Conservation (phyloP, 2,329 filamentous ascomycete genomes). For the Paraphoma chrysanthemicola region DNA sequence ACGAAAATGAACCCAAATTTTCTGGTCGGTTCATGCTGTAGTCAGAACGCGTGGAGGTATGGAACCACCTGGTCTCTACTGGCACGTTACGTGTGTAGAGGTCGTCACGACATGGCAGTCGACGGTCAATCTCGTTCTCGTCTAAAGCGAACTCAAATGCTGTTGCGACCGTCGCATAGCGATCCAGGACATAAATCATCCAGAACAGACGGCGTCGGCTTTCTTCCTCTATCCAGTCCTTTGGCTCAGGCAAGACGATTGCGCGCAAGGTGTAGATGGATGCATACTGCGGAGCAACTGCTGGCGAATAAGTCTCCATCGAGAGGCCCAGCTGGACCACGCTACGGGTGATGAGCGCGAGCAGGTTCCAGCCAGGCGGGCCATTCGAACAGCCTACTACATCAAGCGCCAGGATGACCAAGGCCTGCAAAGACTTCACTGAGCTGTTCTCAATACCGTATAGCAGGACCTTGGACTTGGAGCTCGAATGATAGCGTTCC, state of each 20-base stretch:
- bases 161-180: constrained; percentile 88
- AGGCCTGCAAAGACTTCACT: constrained; percentile 83
- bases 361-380: constrained; percentile 88
- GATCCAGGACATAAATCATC: constrained; percentile 91
- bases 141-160: constrained; percentile 91
- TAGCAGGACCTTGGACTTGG: constrained; percentile 84
- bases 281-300: constrained; percentile 77
- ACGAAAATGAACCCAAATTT: constrained; percentile 85
- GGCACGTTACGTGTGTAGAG: constrained; percentile 83
- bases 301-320: constrained; percentile 80
- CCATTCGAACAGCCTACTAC: constrained; percentile 87
- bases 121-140: constrained; percentile 88
- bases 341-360: constrained; percentile 86
- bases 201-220: constrained; percentile 84
- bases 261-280: constrained; percentile 90
- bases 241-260: constrained; percentile 82
- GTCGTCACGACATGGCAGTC: constrained; percentile 85
- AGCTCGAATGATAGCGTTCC: constrained; percentile 77
- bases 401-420: constrained; percentile 86
- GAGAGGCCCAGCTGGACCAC: constrained; percentile 87
- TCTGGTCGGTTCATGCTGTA: constrained; percentile 74
- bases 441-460: constrained; percentile 91
- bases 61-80: constrained; percentile 86
- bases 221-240: constrained; percentile 89
- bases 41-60: constrained; percentile 57